Percentiles rank a stretch among this genome's conserved stretches.
phyloP scores from a whole-genome alignment of 2,329 filamentous ascomycete genomes.

The Nemania abortiva region DNA sequence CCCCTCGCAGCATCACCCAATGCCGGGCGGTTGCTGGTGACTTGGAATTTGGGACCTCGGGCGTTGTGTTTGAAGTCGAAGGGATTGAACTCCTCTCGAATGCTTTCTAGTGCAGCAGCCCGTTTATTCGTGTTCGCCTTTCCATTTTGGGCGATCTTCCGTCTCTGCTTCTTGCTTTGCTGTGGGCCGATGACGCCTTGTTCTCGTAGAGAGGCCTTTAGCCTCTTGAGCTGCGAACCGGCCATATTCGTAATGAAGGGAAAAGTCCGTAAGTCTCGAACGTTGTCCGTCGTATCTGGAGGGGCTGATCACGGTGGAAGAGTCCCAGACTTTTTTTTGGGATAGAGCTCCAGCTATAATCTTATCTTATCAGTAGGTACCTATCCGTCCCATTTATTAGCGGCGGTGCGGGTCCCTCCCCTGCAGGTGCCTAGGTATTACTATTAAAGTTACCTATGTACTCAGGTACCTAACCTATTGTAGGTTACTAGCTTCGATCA shows the following conservation, averaged over 20 bases:
- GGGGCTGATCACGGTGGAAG: slow-evolving; percentile 20
- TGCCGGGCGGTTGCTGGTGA: slow-evolving; percentile 74
- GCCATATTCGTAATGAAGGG: slow-evolving; percentile 71
- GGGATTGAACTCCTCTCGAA: slow-evolving; percentile 97
- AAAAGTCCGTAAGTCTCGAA: neutral
- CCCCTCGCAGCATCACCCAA: slow-evolving; percentile 66
- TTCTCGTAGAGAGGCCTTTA: slow-evolving; percentile 90
- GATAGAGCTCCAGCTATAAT: slow-evolving; percentile 3
- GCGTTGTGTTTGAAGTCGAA: slow-evolving; percentile 91
- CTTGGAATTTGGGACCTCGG: slow-evolving; percentile 85
- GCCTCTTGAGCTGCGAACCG: slow-evolving; percentile 94
- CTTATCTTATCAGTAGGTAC: slow-evolving; percentile 44
- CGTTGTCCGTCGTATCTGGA: slow-evolving; percentile 23
- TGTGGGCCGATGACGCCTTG: slow-evolving; percentile 92
- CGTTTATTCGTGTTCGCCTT: slow-evolving; percentile 77
- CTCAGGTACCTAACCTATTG: neutral
- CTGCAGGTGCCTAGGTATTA: too few species aligned
- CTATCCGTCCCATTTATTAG: neutral
- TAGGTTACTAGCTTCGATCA: neutral
- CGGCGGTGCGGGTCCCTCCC: too few species aligned
- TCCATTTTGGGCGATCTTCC: slow-evolving; percentile 75
- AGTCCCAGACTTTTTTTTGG: slow-evolving; percentile 33
- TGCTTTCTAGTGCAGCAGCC: slow-evolving; percentile 81
- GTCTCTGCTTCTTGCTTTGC: slow-evolving; percentile 94
- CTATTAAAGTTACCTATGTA: too few species aligned